Evolutionary conservation across 2,329 filamentous ascomycete species (phyloP).

Genomic region (Colletotrichum gloeosporioides): DNA sequence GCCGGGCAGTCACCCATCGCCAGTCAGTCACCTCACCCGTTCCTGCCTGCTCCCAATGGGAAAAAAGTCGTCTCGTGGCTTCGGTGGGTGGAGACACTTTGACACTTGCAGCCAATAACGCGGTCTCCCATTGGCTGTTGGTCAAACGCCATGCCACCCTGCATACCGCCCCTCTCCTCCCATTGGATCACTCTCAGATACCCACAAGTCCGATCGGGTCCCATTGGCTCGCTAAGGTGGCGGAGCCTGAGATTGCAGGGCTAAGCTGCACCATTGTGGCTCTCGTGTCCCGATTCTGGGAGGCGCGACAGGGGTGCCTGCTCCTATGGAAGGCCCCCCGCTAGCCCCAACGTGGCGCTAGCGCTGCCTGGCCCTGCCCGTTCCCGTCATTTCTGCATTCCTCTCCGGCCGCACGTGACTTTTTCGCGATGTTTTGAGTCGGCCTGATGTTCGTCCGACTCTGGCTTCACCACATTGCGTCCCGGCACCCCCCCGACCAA

Average conservation of each 20-base stretch:
- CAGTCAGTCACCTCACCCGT: not conserved
- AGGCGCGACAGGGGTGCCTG: not conserved
- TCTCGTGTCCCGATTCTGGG: conserved; percentile 15
- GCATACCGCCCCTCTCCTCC: not conserved
- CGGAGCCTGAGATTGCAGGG: conserved; percentile 4
- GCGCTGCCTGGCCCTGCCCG: not conserved
- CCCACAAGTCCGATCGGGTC: not conserved
- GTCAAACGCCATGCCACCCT: not conserved
- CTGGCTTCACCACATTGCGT: conserved; percentile 19
- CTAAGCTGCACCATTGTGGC: not conserved
- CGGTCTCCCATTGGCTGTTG: not conserved
- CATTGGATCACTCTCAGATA: not conserved
- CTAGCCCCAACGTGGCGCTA: not conserved
- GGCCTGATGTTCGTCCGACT: conserved; percentile 16
- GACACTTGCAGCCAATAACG: not conserved
- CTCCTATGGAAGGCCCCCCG: not conserved
- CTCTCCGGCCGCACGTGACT: conserved; percentile 9
- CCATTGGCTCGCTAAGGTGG: conserved; percentile 22
- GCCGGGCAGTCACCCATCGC: not conserved
- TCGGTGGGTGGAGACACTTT: conserved; percentile 2
- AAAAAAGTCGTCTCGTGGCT: conserved; percentile 17
- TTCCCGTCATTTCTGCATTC: conserved; percentile 7
- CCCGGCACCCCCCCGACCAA: conserved; percentile 18
- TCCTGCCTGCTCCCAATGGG: not conserved
- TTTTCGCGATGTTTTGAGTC: conserved; percentile 13